These are phyloP conservation scores for Letharia lupina DNA, from an alignment of 495 filamentous ascomycete species.

Conservation along the genomic window DNA sequence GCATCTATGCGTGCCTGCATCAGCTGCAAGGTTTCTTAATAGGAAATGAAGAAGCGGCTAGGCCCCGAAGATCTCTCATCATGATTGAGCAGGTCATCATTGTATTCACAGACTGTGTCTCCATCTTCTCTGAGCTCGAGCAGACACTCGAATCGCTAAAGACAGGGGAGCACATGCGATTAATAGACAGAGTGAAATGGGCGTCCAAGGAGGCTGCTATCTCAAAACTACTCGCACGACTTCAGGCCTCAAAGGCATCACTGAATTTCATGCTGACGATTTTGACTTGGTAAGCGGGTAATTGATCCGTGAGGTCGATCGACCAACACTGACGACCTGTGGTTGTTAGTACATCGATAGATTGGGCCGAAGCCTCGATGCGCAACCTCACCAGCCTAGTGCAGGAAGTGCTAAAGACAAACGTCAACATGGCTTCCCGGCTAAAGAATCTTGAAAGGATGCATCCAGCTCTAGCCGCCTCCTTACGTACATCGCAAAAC, in stretches of 20 bases:
- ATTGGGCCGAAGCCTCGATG: constrained; percentile 19
- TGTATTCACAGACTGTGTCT: constrained; percentile 27
- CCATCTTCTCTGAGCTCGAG: constrained; percentile 28
- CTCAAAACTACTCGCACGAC: constrained; percentile 19
- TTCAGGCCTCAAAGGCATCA: constrained; percentile 25
- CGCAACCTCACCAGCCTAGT: constrained; percentile 14
- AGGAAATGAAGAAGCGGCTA: constrained; percentile 19
- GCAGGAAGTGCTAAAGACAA: constrained; percentile 15
- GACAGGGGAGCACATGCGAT: constrained; percentile 15
- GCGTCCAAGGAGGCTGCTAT: constrained; percentile 22
- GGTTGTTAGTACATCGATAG: constrained; percentile 17
- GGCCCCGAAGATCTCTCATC: constrained; percentile 21
- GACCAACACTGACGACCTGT: background rate
- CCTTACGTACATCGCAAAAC: background rate
- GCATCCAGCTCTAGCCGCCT: constrained; percentile 15
- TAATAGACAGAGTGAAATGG: constrained; percentile 27
- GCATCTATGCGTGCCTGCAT: constrained; percentile 21
- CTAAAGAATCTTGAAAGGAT: constrained; percentile 19
- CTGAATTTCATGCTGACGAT: constrained; percentile 27
- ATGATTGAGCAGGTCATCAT: constrained; percentile 27
- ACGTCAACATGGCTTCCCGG: constrained; percentile 20
- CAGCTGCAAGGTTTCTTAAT: constrained; percentile 22
- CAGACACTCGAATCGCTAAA: constrained; percentile 23
- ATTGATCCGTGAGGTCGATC: background rate
- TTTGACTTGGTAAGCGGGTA: constrained; percentile 23